phyloP scores from a whole-genome alignment of 768 basidiomycete genomes.

The Lentinus brumalis region DNA sequence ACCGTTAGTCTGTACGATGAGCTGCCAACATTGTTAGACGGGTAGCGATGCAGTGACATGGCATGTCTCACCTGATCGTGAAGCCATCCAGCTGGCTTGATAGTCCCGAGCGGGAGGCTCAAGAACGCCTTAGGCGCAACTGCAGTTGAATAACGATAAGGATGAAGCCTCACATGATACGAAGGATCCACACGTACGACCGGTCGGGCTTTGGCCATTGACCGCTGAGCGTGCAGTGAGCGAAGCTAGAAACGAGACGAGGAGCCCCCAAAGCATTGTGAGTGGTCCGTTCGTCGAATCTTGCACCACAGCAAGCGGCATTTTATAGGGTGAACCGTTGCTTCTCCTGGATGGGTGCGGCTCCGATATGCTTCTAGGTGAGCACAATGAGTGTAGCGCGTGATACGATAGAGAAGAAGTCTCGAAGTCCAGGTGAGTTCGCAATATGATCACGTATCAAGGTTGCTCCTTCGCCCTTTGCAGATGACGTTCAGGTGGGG shows the following conservation, averaged over 20 bases:
- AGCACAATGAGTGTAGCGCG: slow-evolving; percentile 6
- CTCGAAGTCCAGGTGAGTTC: slow-evolving; percentile 10
- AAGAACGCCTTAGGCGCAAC: slow-evolving; percentile 35
- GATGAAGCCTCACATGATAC: neutral
- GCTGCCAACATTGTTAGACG: slow-evolving; percentile 12
- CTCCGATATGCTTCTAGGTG: neutral
- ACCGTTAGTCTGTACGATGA: slow-evolving; percentile 37
- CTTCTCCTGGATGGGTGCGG: neutral
- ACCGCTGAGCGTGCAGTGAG: neutral
- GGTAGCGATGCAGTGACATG: neutral
- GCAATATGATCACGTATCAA: slow-evolving; percentile 14
- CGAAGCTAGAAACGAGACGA: slow-evolving; percentile 13
- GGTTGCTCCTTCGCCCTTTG: neutral
- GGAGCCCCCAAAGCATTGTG: slow-evolving; percentile 7
- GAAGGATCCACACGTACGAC: slow-evolving; percentile 6
- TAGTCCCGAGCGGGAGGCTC: slow-evolving; percentile 30
- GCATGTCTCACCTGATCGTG: slow-evolving; percentile 26
- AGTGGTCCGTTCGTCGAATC: slow-evolving; percentile 4
- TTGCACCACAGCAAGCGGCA: slow-evolving; percentile 2
- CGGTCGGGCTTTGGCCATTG: slow-evolving; percentile 4
- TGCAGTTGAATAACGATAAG: neutral
- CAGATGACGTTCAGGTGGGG: neutral
- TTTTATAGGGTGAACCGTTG: slow-evolving; percentile 7
- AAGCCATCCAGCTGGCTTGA: slow-evolving; percentile 36
- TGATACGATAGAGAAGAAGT: slow-evolving; percentile 14